Conservation (phyloP, 2,329 filamentous ascomycete species). For the Pseudopyricularia cyperi region DNA sequence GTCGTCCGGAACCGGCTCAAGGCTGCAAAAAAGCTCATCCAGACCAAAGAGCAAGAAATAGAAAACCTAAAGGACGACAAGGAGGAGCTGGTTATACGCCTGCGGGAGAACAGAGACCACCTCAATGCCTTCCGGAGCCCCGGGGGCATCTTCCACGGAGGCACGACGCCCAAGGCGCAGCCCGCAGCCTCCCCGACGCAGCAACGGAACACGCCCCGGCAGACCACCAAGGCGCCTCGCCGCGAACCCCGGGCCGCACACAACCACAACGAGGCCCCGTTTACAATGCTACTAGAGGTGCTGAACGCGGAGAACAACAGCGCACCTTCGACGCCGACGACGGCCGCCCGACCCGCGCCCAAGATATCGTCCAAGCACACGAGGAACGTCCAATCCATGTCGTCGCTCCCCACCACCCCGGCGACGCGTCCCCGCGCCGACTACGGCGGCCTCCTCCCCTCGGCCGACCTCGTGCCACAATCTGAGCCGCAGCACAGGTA, state of each 20-base stretch:
- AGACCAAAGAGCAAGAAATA: constrained; percentile 64
- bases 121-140: constrained; percentile 68
- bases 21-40: constrained; percentile 65
- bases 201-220: constrained; percentile 34
- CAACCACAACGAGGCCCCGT: constrained; percentile 47
- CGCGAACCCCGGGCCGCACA: constrained; percentile 18
- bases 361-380: constrained; percentile 49
- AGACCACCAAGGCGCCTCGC: background rate
- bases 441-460: constrained; percentile 43
- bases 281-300: constrained; percentile 71
- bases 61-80: constrained; percentile 62
- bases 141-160: constrained; percentile 51
- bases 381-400: constrained; percentile 69
- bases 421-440: constrained; percentile 35
- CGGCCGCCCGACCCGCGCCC: constrained; percentile 28
- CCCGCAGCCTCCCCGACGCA: constrained; percentile 30
- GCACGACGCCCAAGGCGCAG: constrained; percentile 44
- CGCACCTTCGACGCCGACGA: constrained; percentile 56
- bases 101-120: constrained; percentile 81
- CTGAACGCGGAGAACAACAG: constrained; percentile 66
- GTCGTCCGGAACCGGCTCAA: constrained; percentile 51
- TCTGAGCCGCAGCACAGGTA: constrained; percentile 41
- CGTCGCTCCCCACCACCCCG: constrained; percentile 71
- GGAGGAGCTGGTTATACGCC: constrained; percentile 64
- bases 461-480: constrained; percentile 48